A percentile compares a stretch with the other conserved stretches of the same genome.
These are phyloP conservation scores for Rhizophora apiculata DNA, from an alignment of 345 rosid species.

Conservation along the genomic window DNA sequence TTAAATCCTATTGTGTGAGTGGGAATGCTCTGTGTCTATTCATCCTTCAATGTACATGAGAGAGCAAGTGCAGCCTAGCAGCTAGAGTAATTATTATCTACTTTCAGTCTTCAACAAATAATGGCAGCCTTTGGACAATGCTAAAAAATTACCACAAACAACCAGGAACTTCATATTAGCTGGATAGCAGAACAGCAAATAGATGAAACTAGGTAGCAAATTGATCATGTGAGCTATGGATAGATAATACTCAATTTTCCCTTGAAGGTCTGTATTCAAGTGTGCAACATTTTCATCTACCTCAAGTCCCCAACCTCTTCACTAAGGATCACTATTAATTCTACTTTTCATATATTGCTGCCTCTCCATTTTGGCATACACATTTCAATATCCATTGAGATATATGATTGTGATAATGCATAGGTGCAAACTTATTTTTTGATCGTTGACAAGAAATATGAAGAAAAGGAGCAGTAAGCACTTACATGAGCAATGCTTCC, in stretches of 20 bases:
- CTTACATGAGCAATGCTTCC: constrained; percentile 85
- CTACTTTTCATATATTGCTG: not conserved
- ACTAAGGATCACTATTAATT: not conserved
- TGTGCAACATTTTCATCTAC: not conserved
- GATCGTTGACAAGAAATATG: not conserved
- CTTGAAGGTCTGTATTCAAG: not conserved
- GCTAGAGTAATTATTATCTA: too few species aligned
- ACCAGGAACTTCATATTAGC: not conserved
- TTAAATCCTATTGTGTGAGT: not conserved
- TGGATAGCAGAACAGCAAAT: not conserved
- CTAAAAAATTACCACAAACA: too few species aligned
- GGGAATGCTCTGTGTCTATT: too few species aligned
- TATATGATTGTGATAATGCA: not conserved
- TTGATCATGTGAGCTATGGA: not conserved
- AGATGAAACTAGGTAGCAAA: not conserved
- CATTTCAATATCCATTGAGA: not conserved
- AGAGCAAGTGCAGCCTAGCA: too few species aligned
- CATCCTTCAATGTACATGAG: too few species aligned
- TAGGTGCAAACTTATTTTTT: not conserved
- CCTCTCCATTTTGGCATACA: not conserved
- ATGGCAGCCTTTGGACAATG: too few species aligned
- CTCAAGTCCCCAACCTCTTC: not conserved
- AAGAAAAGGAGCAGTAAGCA: not conserved
- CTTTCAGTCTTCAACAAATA: too few species aligned
- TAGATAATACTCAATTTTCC: too few species aligned